Percentiles rank a stretch among this genome's conserved stretches.
These are phyloP conservation scores for Ophiostoma sp. DNA, from an alignment of 2,329 filamentous ascomycete genomes.

Conservation along the genomic window DNA sequence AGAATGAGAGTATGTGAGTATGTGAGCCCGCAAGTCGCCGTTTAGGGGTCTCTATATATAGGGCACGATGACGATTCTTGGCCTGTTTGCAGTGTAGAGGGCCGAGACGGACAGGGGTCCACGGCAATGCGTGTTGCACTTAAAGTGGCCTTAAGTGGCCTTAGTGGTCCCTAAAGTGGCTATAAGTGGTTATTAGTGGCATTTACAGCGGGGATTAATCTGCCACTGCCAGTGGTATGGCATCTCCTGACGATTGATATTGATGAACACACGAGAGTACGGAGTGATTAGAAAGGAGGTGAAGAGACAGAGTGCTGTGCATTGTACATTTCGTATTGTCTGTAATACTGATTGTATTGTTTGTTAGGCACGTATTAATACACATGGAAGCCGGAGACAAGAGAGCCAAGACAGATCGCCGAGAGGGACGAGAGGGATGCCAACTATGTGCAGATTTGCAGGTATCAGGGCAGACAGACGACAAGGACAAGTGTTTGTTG, in stretches of 20 bases:
- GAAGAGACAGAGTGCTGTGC: no score
- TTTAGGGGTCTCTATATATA: neutral
- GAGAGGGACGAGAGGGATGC: neutral
- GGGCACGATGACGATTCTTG: neutral
- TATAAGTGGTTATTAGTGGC: neutral
- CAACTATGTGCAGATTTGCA: neutral
- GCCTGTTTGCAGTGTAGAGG: neutral
- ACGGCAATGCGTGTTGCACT: neutral
- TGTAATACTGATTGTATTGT: no score
- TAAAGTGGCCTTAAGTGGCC: neutral
- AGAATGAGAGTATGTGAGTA: no score
- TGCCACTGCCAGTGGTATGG: neutral
- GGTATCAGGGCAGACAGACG: neutral
- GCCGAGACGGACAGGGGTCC: constrained; percentile 4
- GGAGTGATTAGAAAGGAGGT: neutral
- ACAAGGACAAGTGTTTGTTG: neutral
- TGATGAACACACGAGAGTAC: neutral
- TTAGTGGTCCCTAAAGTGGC: no score
- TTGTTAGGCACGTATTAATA: no score
- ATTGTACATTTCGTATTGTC: no score
- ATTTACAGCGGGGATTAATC: constrained; percentile 12
- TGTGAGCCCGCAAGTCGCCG: no score
- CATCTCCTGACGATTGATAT: neutral
- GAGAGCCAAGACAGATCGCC: neutral
- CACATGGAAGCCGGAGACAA: neutral